Conservation (phyloP, 2,329 filamentous ascomycete genomes). For the Apiospora aurea region DNA sequence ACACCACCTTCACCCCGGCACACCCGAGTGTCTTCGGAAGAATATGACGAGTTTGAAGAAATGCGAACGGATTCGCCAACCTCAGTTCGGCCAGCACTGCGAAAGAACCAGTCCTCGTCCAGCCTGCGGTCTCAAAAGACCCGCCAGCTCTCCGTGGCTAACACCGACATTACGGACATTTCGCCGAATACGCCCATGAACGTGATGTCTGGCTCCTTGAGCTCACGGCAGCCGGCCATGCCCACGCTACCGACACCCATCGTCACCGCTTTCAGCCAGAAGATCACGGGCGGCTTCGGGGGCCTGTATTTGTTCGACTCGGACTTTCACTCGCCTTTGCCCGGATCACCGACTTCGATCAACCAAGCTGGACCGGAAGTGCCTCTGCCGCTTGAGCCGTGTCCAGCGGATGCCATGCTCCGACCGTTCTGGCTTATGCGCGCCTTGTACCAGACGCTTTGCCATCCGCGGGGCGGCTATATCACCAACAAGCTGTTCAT, state of each 20-base stretch:
- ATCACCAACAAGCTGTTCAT: constrained; percentile 91
- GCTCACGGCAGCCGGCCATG: constrained; percentile 61
- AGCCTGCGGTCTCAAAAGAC: constrained; percentile 75
- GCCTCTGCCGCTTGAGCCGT: constrained; percentile 85
- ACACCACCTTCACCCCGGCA: constrained; percentile 40
- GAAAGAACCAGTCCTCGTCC: constrained; percentile 75
- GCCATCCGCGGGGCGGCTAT: constrained; percentile 90
- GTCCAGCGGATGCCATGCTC: constrained; percentile 86
- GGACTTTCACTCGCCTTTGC: constrained; percentile 72
- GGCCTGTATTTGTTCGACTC: constrained; percentile 85
- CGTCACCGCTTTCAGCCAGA: constrained; percentile 66
- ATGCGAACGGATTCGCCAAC: constrained; percentile 61
- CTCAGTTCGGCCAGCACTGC: constrained; percentile 55
- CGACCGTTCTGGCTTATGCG: constrained; percentile 98
- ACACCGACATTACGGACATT: constrained; percentile 66
- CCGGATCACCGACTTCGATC: constrained; percentile 68
- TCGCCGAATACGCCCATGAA: constrained; percentile 58
- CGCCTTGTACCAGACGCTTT: constrained; percentile 89
- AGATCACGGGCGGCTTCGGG: constrained; percentile 63
- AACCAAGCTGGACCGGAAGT: constrained; percentile 68
- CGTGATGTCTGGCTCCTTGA: constrained; percentile 56
- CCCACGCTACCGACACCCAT: constrained; percentile 74
- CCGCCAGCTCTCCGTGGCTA: constrained; percentile 71
- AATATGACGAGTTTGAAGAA: constrained; percentile 47
- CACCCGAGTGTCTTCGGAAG: constrained; percentile 39